Evolutionary conservation across 164 flowering plant genomes (phyloP), one percentile per base, ranked within the genome.

Genomic region (Chimonanthus salicifolius): DNA sequence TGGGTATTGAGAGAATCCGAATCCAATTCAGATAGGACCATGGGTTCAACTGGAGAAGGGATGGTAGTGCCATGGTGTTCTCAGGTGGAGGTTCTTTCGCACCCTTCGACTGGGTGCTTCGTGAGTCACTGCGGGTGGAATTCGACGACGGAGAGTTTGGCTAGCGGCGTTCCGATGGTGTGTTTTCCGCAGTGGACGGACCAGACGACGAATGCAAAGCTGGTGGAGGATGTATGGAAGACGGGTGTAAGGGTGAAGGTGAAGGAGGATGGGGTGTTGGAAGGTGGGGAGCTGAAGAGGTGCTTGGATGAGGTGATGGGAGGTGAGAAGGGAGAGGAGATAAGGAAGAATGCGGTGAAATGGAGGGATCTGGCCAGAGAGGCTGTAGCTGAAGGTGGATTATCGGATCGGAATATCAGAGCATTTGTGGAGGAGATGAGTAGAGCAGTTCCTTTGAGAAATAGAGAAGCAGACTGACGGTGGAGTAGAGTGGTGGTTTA

Each of bases 101-200:
- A 68, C 54, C 76, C 54, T 46, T 67, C 76, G n/a, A 64, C 68
- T 7, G 71, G 76, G 7, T 67, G 71, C 46, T 66, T 49, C 6
- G 71, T 66, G 71, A 43, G 64, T 2, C 70, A 67, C 18, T 73
- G 70, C 44, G 70, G 75, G 49, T 85, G 85, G 85, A 85, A 83
- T 65, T 85, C 88, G 65, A 74, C 85, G 11, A 11, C 82, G 63
- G 86, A 85, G 75, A 77, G 83, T 45, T 6, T 85, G 33, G 74
- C 70, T 0, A 73, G 47, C 11, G 88, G 86, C 16, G 81, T 85
- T 4, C 88, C 86, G 9, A 46, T 83, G 75, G 86, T 85, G 78
- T 83, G 77, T 4, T 66, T 66, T 51, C 75, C 75, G 7, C 75
- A 73, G 64, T 73, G 75, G 75, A 13, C 71, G 18, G 71, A 74